These are phyloP conservation scores for Conringia planisiliqua DNA, from an alignment of 345 rosid genomes.

Conservation along the genomic window DNA sequence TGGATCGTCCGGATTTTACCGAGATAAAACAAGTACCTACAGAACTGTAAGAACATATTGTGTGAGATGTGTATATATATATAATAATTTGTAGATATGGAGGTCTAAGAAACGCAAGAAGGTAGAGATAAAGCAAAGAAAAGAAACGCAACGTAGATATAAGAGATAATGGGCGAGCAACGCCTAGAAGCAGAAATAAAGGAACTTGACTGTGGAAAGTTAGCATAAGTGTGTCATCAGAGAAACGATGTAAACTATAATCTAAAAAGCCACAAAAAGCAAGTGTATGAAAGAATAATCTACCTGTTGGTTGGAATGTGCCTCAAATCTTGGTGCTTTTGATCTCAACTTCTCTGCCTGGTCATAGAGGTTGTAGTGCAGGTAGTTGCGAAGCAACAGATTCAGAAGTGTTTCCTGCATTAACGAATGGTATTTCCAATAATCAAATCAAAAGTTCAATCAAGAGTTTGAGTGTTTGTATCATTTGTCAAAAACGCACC, in stretches of 20 bases:
- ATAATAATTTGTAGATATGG: background rate
- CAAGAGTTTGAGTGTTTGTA: background rate
- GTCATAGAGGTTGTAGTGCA: constrained; percentile 80
- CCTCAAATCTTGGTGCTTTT: constrained; percentile 88
- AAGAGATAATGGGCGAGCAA: background rate
- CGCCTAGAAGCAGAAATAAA: background rate
- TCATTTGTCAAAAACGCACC: constrained; percentile 37
- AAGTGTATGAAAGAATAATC: background rate
- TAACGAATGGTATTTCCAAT: background rate
- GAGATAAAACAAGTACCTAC: constrained; percentile 78
- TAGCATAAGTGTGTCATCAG: background rate
- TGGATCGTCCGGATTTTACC: constrained; percentile 88
- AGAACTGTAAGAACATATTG: constrained; percentile 51
- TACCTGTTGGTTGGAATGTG: constrained; percentile 93
- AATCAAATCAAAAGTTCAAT: background rate
- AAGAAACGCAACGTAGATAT: background rate
- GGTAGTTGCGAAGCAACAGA: constrained; percentile 74
- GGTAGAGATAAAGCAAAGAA: background rate
- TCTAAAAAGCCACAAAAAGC: background rate
- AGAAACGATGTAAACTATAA: background rate
- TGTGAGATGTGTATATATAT: background rate
- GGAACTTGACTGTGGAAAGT: background rate
- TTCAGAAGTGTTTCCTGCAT: constrained; percentile 89
- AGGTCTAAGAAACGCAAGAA: background rate
- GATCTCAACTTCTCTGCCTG: constrained; percentile 92